Base-by-base conservation (phyloP, 176 grass and related monocot species). In the Olyra latifolia region DNA sequence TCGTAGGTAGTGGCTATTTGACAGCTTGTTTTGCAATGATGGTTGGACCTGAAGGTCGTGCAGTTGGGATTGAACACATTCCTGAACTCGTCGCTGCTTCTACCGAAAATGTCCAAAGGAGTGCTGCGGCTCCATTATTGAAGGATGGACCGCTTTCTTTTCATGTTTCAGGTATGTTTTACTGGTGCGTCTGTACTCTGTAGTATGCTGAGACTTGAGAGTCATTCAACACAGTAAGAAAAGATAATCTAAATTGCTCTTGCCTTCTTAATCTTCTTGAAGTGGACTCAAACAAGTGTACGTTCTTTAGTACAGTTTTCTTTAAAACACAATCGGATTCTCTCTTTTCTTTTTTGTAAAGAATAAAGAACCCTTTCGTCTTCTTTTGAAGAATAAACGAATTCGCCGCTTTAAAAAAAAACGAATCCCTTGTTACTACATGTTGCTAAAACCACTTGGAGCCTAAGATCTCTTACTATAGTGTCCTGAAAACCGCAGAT, bases 21-120 rank as follows among this genome's bases (percentile, higher is more conserved):
- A 95, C 93, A 46, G 93, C 93, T 56, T 95, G 93, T 52, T 95
- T 92, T 86, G 90, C 90, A 80, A 88, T 95, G 87, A 90, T 92
- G 90, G 79, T 92, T 65, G 90, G 93, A 80, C 90, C 85, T 19
- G 81, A 92, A 88, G 90, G 93, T 6, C 93, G 75, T 17, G 93
- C 80, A 0, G 87, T 96, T 29, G 93, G 93, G 38, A 80, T 96
- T 78, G 90, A 96, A 82, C 93, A 96, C 49, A 90, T 96, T 52
- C 85, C 85, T 86, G 90, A 95, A 61, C 56, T 95, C 54, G 93
- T 96, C 74, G 83, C 75, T 41, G 78, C 82, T 64, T 86, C 90
- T 27, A 81, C 80, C 54, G 79, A 92, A 69, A 96, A 92, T 90
- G 80, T 90, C 4, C 67, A 92, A 71, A 90, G 79, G 85, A 92